Evolutionary conservation across 768 basidiomycete species (phyloP), one percentile per base, ranked within the genome.

Genomic region (Leccinum subgranulosum): DNA sequence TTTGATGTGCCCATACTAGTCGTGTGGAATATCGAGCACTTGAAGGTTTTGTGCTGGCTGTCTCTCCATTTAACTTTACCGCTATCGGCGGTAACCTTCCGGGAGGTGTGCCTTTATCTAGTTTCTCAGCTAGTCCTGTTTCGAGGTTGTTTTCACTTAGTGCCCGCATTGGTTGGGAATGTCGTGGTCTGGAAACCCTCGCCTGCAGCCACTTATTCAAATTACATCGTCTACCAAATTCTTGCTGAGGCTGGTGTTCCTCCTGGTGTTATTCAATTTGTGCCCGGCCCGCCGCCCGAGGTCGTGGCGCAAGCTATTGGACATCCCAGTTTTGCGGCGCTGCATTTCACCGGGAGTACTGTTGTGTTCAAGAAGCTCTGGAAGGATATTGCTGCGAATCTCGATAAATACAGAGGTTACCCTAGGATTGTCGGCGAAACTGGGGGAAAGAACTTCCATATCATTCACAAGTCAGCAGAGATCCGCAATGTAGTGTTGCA

Each of bases 11-110:
- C 33, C 21, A 6, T 65, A n/a, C n/a, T n/a, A 97, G 95, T 77
- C 94, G 96, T 48, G 83, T 88, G 41, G 97, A 99, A 75, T 98
- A 95, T 74, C 92, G 97, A 59, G 85, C 96, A 1, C 81, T 99
- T n/a, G 97, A 98, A 76, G 97, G 97, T 23, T 99, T 99, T 77
- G 92, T 98, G 25, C 83, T 98, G 51, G 97, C 97, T 14, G 90
- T 98, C 41, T 94, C 97, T 7, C 97, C 97, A 0, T 98, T 99
- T 80, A 99, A 99, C 76, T 95, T 94, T 71, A 98, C 96, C 31
- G 96, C 96, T 27, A 99, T 99, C 61, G 96, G 94, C 41, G 97
- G 93, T 14, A 99, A 99, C 74, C 89, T 98, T 34, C 84, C 88
- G 7, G 89, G 84, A 73, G 73, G 87, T 83, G 55, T 53, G 63